These are phyloP conservation scores for Solanum boliviense DNA, from an alignment of 257 asterid species.

Conservation along the genomic window DNA sequence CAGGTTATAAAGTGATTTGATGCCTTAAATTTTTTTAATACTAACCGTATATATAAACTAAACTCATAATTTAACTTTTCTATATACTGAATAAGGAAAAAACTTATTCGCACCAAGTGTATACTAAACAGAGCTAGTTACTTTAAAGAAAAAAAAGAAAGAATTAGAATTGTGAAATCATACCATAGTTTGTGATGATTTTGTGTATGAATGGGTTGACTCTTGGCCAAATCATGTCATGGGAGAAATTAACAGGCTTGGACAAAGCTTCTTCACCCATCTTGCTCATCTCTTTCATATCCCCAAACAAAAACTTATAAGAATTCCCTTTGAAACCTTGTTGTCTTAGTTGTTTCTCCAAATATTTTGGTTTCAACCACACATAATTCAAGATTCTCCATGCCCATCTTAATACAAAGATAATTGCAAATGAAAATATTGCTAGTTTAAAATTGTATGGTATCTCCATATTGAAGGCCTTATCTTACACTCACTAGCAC, in stretches of 20 bases:
- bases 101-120: rapidly evolving
- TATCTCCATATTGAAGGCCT: neutral
- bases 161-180: neutral
- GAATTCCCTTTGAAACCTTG: neutral
- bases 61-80: neutral
- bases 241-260: conserved; percentile 10
- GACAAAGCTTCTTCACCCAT: conserved; percentile 6
- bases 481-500: neutral
- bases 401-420: neutral
- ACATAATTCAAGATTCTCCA: conserved; percentile 12
- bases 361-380: conserved; percentile 17
- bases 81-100: too few relatives aligned
- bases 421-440: neutral
- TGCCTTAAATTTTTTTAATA: too few relatives aligned
- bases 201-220: conserved; percentile 6
- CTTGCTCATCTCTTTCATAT: conserved; percentile 2
- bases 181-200: conserved; percentile 5
- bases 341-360: conserved; percentile 8
- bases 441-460: neutral
- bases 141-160: too few relatives aligned
- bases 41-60: too few relatives aligned
- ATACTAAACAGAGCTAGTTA: too few relatives aligned
- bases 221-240: conserved; percentile 7
- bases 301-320: conserved; percentile 8
- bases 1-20: neutral